Conservation (phyloP, 306 rosid genomes). For the Lathyrus tuberosus region DNA sequence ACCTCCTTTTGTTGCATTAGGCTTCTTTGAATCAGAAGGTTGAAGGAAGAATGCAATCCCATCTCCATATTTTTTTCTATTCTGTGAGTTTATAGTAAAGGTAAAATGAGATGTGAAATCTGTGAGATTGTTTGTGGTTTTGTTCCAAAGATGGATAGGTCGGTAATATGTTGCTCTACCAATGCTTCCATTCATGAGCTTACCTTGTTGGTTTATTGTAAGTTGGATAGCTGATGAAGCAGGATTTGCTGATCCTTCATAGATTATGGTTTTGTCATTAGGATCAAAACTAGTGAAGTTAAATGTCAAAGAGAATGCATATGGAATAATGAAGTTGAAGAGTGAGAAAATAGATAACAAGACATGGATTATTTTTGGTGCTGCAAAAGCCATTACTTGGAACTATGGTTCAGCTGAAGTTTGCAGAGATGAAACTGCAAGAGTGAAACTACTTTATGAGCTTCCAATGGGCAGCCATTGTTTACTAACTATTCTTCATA, state of each 20-base stretch:
- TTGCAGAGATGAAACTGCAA: constrained; percentile 7
- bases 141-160: constrained; percentile 52
- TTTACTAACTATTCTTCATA: neutral
- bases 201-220: neutral
- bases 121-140: constrained; percentile 38
- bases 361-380: neutral
- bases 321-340: constrained; percentile 20
- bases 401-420: neutral
- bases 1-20: constrained; percentile 25
- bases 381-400: neutral
- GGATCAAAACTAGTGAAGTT: constrained; percentile 31
- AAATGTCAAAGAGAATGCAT: constrained; percentile 26
- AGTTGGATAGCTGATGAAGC: constrained; percentile 32
- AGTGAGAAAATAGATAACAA: constrained; percentile 15
- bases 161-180: constrained; percentile 47
- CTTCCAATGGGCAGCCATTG: neutral
- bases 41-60: constrained; percentile 55
- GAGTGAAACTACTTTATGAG: neutral
- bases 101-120: constrained; percentile 53
- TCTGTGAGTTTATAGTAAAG: constrained; percentile 41
- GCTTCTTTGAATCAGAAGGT: constrained; percentile 30
- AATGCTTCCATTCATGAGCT: neutral
- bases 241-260: constrained; percentile 1
- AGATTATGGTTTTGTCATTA: constrained; percentile 1
- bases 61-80: constrained; percentile 2